Base-by-base conservation (phyloP, 2,329 filamentous ascomycete species). In the Rutstroemia sp. region DNA sequence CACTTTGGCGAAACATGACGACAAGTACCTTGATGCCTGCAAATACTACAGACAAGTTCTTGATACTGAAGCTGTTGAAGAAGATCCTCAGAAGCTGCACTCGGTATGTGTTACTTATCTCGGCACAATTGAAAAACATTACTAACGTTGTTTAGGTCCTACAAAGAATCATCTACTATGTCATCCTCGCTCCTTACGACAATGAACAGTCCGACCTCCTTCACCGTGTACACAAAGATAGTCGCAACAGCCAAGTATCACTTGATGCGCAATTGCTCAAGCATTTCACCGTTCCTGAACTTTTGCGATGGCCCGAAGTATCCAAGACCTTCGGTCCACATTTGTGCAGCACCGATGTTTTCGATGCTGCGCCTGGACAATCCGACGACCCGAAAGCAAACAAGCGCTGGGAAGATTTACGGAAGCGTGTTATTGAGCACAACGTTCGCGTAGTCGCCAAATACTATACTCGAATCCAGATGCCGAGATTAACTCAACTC, bases 351-450 rank as follows among this genome's bases (percentile, higher is more conserved):
- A 96, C 90, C 8, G 94, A 99, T 70, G 88, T 99, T 56, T 99
- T 99, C 70, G 87, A 89, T 65, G 80, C 80, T 25, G 77, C 79
- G 50, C 71, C 80, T 62, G 77, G 81, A 62, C 77, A 85, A 63
- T 85, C 86, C 5, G 77, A 79, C 37, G 91, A 96, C 65, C 80
- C 86, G 59, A 92, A 96, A 74, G 87, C 91, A 27, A 77, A 88
- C 72, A 83, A 87, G 72, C 83, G 94, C 71, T 99, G 92, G 91
- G 82, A 94, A 70, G 94, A 96, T 70, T 78, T 99, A 62, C 89
- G 94, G 68, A 97, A 97, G 81, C 91, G 94, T 53, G 94, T 99
- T 60, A 99, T 99, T 67, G 94, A 99, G 77, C 94, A 99, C 77
- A 99, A 99, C 65, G 92, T 99, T 53, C 90, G 94, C 52, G 94